Base-by-base conservation (phyloP, 352 stramenopile species). In the Phytophthora idaei region DNA sequence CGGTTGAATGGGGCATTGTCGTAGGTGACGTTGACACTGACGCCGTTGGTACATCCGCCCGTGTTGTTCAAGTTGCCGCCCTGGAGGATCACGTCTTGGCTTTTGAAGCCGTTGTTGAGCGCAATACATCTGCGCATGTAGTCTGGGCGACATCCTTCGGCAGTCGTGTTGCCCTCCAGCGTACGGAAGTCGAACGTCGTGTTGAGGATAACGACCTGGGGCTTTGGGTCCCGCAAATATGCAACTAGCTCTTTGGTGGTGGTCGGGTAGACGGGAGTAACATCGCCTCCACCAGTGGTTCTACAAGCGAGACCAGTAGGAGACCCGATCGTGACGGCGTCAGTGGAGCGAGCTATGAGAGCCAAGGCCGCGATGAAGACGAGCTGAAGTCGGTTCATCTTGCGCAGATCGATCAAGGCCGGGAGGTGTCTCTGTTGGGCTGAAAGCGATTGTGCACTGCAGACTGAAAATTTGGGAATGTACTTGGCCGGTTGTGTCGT, bases 1-100 rank as follows among this genome's bases (percentile, higher is more conserved):
- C 57, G 57, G 54, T 64, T 69, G 28, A 60, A 15, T 2, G 52
- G 53, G 2, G 55, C 71, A 10, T 67, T 64, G 48, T 88, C 77
- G 56, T 83, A 88, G 12, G 77, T 77, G 49, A 88, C 53, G 0
- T 57, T 73, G 27, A 83, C 70, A 1, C 49, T 36, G 31, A 59
- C 60, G 28, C 75, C 77, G 15, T 78, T 60, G 10, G 61, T 61
- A 44, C 75, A 84, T 15, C 79, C 79, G 14, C 79, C 74, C 1
- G 74, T 85, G 44, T 57, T 62, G n/a, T 57, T 63, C 61, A 83
- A 80, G 32, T 67, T 71, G 17, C 75, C 73, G 11, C 47, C 63
- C 63, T 81, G 45, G 14, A 75, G 25, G 39, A 75, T 75, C 21
- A 63, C 59, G 41, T 75, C 61, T 45, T 75, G 67, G 31, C 63